Percentiles rank a stretch among this genome's conserved stretches.
These are phyloP conservation scores for Claviceps monticola DNA, from an alignment of 2,329 filamentous ascomycete species.

Conservation along the genomic window DNA sequence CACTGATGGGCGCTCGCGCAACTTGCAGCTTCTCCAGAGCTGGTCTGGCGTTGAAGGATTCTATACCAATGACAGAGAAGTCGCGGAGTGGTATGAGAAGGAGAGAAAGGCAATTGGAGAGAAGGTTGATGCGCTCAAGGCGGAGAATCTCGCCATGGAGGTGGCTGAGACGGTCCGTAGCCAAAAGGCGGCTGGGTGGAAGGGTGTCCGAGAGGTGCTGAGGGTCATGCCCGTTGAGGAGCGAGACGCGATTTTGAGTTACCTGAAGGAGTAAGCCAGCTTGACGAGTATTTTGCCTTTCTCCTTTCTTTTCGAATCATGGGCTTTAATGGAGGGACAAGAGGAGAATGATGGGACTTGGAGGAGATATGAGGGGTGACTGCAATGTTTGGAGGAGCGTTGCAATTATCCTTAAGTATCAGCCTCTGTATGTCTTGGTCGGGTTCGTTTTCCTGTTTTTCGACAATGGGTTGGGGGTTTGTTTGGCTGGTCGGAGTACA, in stretches of 20 bases:
- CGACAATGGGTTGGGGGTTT: neutral
- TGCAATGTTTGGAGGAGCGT: constrained; percentile 5
- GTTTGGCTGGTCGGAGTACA: neutral
- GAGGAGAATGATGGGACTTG: too few species aligned
- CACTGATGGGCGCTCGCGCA: constrained; percentile 44
- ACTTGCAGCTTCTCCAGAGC: constrained; percentile 63
- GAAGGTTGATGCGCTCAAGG: constrained; percentile 75
- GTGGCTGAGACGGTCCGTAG: constrained; percentile 30
- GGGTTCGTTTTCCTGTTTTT: neutral
- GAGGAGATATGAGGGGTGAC: neutral
- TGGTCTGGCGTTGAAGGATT: constrained; percentile 74
- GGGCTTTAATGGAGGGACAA: neutral
- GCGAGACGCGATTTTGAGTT: constrained; percentile 66
- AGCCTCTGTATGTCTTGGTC: neutral
- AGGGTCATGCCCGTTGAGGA: constrained; percentile 79
- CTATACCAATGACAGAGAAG: constrained; percentile 63
- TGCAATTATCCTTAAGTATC: neutral
- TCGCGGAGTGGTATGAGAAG: constrained; percentile 92
- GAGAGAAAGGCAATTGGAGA: constrained; percentile 71
- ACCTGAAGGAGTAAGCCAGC: constrained; percentile 29
- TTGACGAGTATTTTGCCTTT: neutral
- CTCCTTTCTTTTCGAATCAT: neutral
- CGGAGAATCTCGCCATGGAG: constrained; percentile 45
- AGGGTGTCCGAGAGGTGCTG: constrained; percentile 75
- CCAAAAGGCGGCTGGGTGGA: constrained; percentile 56